Evolutionary conservation across 2,329 filamentous ascomycete species (phyloP), one percentile per base, ranked within the genome.

Genomic region (Calonectria crousiana): DNA sequence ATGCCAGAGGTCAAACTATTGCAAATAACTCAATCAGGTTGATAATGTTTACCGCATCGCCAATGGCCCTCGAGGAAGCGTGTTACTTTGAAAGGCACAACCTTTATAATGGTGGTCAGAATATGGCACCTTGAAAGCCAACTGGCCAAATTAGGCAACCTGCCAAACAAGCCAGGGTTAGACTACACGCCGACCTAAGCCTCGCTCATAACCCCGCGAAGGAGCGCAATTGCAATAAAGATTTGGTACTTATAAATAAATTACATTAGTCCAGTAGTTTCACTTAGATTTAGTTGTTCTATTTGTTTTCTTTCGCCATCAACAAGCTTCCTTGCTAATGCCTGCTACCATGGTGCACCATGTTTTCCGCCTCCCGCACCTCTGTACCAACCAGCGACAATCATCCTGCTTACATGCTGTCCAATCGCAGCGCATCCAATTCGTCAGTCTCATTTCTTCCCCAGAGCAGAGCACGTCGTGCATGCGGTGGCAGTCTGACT

Each of bases 381-480:
- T 20, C 38, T 41, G 56, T 62, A 10, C 56, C 56, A 41, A 38
- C 34, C 34, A 62, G n/a, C 23, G 3, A n/a, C 14, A 23, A 44
- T 36, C 56, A 20, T 41, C 41, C 13, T 38, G 56, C 56, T 62
- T 62, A 62, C 23, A 62, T 62, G n/a, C 56, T 30, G 36, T 62
- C 56, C 56, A 62, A 62, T 62, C 56, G 56, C 56, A 62, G 41
- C 56, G 41, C 56, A 41, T 62, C 56, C 23, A 62, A 62, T 62
- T 62, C 56, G 56, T 41, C 56, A 26, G n/a, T 41, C 36, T 36
- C 34, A 30, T 38, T 62, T 38, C n/a, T 41, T 62, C 34, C 23
- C 23, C 32, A 14, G 23, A 62, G 36, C 32, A 14, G 23, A 62
- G 36, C 56, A 41, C 34, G 11, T 62, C 23, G 23, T 41, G 34